Evolutionary conservation across 176 grass and related monocot genomes (phyloP), one percentile per base, ranked within the genome.

Genomic region (Aegilops tauschii): DNA sequence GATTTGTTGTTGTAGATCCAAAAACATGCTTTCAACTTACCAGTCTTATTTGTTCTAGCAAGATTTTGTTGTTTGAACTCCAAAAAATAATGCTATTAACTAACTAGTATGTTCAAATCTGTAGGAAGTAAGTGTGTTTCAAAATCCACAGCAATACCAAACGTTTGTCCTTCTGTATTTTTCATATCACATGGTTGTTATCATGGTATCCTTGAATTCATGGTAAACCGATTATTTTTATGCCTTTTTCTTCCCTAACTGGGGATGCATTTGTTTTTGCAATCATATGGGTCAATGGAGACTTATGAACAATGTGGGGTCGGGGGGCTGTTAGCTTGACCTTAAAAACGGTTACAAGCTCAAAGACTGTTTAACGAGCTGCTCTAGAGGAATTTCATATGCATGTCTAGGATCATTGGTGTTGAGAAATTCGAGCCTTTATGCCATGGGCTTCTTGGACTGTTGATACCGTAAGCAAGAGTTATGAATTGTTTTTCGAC

Each of bases 351-450:
- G 56, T 59, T 21, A 21, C 56, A 59, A 59, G 56, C 18, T 21
- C 50, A 21, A 58, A 58, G 7, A 59, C 56, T 59, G 27, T 44
- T 45, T 45, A 42, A 78, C 16, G 2, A 18, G 52, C 64, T 78
- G 54, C 65, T 54, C 40, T 61, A 3, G 9, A 84, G 64, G 78
- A 32, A 64, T 31, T 67, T 74, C 42, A 87, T 65, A 79, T 36
- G 70, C 54, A 75, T 58, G 50, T 42, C 16, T 69, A 69, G 49
- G 73, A 25, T 9, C 36, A 59, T 88, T 75, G 36, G 42, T 82
- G n/a, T 61, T 62, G 35, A 88, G 50, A 72, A 79, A 84, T 58
- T 71, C 11, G 40, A 69, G 21, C 28, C 50, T 47, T 84, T 69
- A 32, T 78, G 58, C 54, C 56, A 80, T 73, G 54, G 29, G 63